Conservation (phyloP, 345 rosid genomes). For the Heritiera littoralis region DNA sequence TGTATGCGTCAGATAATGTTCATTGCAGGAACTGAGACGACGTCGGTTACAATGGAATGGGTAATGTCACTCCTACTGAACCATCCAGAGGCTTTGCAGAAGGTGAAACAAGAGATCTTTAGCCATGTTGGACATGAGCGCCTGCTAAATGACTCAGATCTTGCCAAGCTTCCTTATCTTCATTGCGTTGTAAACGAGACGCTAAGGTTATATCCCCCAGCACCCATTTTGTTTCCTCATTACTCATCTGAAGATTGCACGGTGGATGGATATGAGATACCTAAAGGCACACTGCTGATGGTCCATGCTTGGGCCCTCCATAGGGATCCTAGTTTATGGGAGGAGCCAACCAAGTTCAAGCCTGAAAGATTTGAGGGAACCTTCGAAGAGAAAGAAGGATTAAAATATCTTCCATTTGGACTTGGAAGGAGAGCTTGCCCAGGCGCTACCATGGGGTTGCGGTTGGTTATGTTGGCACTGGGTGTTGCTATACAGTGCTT, state of each 20-base stretch:
- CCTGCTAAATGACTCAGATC: conserved; percentile 7
- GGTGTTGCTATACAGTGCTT: conserved; percentile 58
- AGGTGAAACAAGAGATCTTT: conserved; percentile 49
- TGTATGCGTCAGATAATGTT: conserved; percentile 46
- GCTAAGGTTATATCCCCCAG: conserved; percentile 56
- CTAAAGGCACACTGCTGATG: conserved; percentile 40
- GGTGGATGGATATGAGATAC: conserved; percentile 48
- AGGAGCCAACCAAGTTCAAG: conserved; percentile 44
- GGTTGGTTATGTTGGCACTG: conserved; percentile 44
- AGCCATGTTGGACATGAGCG: conserved; percentile 33
- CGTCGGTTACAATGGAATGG: conserved; percentile 53
- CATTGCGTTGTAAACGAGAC: conserved; percentile 58
- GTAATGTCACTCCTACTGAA: conserved; percentile 54
- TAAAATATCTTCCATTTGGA: conserved; percentile 58
- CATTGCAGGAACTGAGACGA: conserved; percentile 56
- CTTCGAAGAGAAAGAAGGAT: conserved; percentile 34
- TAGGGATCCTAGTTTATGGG: conserved; percentile 53
- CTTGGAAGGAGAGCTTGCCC: conserved; percentile 69
- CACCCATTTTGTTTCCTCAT: conserved; percentile 58
- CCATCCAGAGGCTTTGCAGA: conserved; percentile 50
- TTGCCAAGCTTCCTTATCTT: conserved; percentile 53
- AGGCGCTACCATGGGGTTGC: conserved; percentile 53
- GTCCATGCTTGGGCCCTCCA: conserved; percentile 62
- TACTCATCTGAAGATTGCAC: conserved; percentile 44
- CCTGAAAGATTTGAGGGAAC: conserved; percentile 58